Percentiles rank a stretch among this genome's conserved stretches.
phyloP scores from a whole-genome alignment of 768 basidiomycete genomes.

The Agaricus blazei region DNA sequence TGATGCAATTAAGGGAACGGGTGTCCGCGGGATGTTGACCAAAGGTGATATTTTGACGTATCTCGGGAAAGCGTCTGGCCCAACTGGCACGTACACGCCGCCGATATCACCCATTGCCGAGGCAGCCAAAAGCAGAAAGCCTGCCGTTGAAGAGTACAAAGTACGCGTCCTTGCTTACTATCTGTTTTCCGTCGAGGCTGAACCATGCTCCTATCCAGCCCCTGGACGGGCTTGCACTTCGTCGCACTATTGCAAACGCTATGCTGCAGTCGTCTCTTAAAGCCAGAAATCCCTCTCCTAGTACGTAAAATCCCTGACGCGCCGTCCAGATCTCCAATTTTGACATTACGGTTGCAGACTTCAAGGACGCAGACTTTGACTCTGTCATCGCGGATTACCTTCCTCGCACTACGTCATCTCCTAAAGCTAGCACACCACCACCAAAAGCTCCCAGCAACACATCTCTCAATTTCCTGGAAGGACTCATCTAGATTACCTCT shows the following conservation, averaged over 20 bases:
- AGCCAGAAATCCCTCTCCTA: conserved; percentile 37
- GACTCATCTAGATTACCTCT: conserved; percentile 20
- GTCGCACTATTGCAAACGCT: conserved; percentile 58
- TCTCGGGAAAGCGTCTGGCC: conserved; percentile 77
- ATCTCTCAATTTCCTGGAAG: conserved; percentile 32
- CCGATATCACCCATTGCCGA: conserved; percentile 28
- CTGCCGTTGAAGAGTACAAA: conserved; percentile 25
- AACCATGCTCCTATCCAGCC: conserved; percentile 20
- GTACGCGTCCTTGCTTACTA: conserved; percentile 20
- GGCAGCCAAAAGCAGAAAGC: conserved; percentile 30
- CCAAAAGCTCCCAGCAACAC: conserved; percentile 21
- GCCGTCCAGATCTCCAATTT: not conserved
- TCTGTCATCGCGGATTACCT: conserved; percentile 73
- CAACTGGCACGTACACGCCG: conserved; percentile 70
- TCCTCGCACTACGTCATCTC: conserved; percentile 24
- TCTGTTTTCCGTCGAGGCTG: not conserved
- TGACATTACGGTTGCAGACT: conserved; percentile 22
- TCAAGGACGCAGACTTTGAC: conserved; percentile 56
- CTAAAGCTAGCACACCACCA: conserved; percentile 11
- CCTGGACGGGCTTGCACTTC: conserved; percentile 61
- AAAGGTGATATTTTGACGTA: conserved; percentile 91
- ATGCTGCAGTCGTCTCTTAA: conserved; percentile 53
- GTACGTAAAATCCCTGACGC: conserved; percentile 22
- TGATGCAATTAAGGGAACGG: conserved; percentile 79
- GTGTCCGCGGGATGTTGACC: conserved; percentile 89